These are phyloP conservation scores for Pachysandra terminalis DNA, from an alignment of 164 flowering plant genomes.

Conservation along the genomic window DNA sequence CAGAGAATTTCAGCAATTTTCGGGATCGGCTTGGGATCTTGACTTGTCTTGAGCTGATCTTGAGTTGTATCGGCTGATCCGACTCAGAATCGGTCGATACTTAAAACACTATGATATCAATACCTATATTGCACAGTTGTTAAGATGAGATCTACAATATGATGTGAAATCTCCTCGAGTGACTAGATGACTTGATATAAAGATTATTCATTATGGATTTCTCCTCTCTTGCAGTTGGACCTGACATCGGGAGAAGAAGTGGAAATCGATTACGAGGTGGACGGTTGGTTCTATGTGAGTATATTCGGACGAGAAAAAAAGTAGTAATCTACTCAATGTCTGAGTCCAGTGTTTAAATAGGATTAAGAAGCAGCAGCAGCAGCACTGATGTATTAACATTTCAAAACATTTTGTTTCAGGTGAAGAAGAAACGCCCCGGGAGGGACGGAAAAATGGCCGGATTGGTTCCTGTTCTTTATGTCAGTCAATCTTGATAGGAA, in stretches of 20 bases:
- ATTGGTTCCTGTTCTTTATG: slow-evolving; percentile 91
- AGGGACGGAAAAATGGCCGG: slow-evolving; percentile 98
- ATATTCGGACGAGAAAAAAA: neutral
- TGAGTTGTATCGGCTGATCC: too few species aligned
- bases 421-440: slow-evolving; percentile 95
- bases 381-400: slow-evolving; percentile 8
- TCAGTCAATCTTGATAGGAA: slow-evolving; percentile 57
- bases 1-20: too few species aligned
- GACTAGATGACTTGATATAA: neutral
- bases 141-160: too few species aligned
- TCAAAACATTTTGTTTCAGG: slow-evolving; percentile 46
- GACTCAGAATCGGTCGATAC: too few species aligned
- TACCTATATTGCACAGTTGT: too few species aligned
- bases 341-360: neutral
- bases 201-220: neutral
- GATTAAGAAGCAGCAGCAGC: neutral
- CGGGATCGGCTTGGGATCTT: too few species aligned
- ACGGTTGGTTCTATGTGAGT: slow-evolving; percentile 99
- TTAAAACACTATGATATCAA: too few species aligned
- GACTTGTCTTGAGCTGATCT: too few species aligned
- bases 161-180: neutral
- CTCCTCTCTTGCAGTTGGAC: slow-evolving; percentile 65
- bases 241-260: slow-evolving; percentile 94
- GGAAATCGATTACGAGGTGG: slow-evolving; percentile 94
- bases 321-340: too few species aligned